Base-by-base conservation (phyloP, 768 basidiomycete genomes). In the Hysterangium stoloniferum region DNA sequence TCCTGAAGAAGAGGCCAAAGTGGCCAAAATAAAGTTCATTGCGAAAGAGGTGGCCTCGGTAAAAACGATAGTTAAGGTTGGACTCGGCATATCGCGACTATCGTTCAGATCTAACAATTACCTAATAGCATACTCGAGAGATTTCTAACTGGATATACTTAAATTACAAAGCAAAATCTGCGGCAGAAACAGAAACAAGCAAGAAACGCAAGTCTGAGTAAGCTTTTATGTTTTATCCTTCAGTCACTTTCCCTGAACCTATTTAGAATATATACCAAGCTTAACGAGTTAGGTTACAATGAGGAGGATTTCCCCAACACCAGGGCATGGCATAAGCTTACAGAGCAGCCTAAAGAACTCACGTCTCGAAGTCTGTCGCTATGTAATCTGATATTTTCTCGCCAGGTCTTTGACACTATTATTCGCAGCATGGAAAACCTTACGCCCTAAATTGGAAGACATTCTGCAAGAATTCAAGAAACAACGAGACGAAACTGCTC, bases 341-440 rank as follows among this genome's bases (percentile, higher is more conserved):
- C 32, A 19, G 9, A 51, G 12, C 49, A 51, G 28, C 49, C 49
- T 43, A 24, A 40, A 13, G 49, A 51, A 15, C 49, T 51, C 43
- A 51, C 49, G 4, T 20, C 49, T 40, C 22, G 24, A 32, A 51
- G 49, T 51, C 9, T 15, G 49, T 51, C 7, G n/a, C n/a, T n/a
- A n/a, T 31, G 28, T 51, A 15, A 19, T 43, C 24, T 25, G 3
- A n/a, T 12, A 12, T 1, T 17, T 4, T 42, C 8, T 29, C n/a
- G n/a, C n/a, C n/a, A n/a, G n/a, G 17, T 22, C 6, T 15, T n/a
- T n/a, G 20, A 2, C 22, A 22, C 9, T 22, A 20, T 13, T 37
- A 9, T 28, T 4, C 27, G 12, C 27, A 51, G 49, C 43, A 9
- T 51, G 49, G 49, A 31, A 12, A 15, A n/a, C 2, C 6, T n/a